Conservation (phyloP, 2,329 filamentous ascomycete species). For the Penicillium sumatraense region DNA sequence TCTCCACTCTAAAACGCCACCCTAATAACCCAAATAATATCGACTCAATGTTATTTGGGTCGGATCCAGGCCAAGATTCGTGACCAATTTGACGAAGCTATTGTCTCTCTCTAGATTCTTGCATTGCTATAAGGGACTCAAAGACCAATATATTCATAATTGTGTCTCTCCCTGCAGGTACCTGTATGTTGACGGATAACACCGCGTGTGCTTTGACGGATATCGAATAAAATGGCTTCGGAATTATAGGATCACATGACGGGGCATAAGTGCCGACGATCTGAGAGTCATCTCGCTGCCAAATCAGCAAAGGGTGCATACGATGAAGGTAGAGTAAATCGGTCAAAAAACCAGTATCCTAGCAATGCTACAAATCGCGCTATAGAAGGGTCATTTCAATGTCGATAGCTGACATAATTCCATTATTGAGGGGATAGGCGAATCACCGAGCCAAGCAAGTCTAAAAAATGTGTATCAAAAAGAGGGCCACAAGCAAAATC, state of each 20-base stretch:
- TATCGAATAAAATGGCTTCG: no score
- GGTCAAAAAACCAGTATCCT: background rate
- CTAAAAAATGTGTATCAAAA: conserved; percentile 30
- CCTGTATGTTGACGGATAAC: no score
- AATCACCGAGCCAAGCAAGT: conserved; percentile 21
- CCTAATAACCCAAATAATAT: background rate
- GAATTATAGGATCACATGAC: no score
- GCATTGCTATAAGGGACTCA: no score
- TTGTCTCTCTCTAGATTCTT: no score
- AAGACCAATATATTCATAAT: no score
- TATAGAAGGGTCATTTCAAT: background rate
- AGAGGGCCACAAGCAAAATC: conserved; percentile 18
- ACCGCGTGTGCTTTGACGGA: no score
- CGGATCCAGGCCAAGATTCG: background rate
- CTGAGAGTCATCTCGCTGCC: no score
- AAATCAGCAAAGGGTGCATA: background rate
- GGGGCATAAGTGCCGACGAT: no score
- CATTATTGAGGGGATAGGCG: conserved; percentile 14
- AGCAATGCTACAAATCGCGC: background rate
- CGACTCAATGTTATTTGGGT: no score
- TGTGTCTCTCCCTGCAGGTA: no score
- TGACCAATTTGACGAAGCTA: no score
- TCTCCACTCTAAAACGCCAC: conserved; percentile 6
- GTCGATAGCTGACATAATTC: conserved; percentile 9
- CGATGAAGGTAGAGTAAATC: background rate